phyloP scores from a whole-genome alignment of 352 stramenopile species.

The Pythium pyrilobum region DNA sequence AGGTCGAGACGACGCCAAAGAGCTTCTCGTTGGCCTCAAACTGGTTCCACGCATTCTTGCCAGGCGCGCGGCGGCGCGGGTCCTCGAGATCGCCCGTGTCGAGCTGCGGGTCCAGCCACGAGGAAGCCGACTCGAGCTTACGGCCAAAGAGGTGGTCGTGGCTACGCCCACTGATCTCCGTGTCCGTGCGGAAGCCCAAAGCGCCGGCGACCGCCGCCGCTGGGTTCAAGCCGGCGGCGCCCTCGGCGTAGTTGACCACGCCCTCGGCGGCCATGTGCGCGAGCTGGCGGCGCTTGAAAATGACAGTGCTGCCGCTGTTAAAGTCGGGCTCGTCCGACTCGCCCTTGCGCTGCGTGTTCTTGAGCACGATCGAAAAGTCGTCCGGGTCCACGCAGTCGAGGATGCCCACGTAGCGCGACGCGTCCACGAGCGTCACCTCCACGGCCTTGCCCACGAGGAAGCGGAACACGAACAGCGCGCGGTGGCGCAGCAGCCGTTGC shows the following conservation, averaged over 20 bases:
- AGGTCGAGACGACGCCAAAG: slow-evolving; percentile 94
- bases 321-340: slow-evolving; percentile 33
- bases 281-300: slow-evolving; percentile 67
- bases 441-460: slow-evolving; percentile 77
- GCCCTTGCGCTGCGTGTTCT: slow-evolving; percentile 56
- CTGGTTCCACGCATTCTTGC: slow-evolving; percentile 90
- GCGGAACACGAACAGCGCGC: slow-evolving; percentile 74
- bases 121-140: slow-evolving; percentile 60
- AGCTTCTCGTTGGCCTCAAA: slow-evolving; percentile 96
- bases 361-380: slow-evolving; percentile 79
- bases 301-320: slow-evolving; percentile 64
- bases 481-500: slow-evolving; percentile 66
- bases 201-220: slow-evolving; percentile 9
- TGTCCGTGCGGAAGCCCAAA: slow-evolving; percentile 77
- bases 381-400: slow-evolving; percentile 82
- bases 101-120: slow-evolving; percentile 77
- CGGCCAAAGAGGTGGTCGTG: slow-evolving; percentile 66
- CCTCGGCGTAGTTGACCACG: slow-evolving; percentile 56
- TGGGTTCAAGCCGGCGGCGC: slow-evolving; percentile 18
- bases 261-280: slow-evolving; percentile 59
- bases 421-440: slow-evolving; percentile 54
- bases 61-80: slow-evolving; percentile 25
- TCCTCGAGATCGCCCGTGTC: slow-evolving; percentile 74
- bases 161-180: slow-evolving; percentile 83
- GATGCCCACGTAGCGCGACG: slow-evolving; percentile 60